Evolutionary conservation across 257 asterid genomes (phyloP), one percentile per base, ranked within the genome.

Genomic region (Haberlea rhodopensis): DNA sequence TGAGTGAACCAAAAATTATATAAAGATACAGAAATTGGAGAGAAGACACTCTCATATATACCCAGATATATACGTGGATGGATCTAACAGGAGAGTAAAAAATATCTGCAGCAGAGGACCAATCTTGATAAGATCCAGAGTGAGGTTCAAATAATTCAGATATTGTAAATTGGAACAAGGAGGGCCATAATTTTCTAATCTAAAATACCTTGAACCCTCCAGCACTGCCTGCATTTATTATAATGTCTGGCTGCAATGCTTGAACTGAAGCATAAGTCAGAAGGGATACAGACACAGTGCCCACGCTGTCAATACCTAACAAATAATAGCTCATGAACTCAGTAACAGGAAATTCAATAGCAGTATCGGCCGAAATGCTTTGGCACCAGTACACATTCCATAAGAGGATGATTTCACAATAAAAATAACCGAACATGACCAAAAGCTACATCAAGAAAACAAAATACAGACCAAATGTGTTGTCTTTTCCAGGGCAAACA

Each of bases 151-250:
- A 5, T 5, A 43, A 13, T 15, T 13, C 51, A 43, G 3, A 43
- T 10, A 37, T 13, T 43, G 51, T 13, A 40, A 43, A 15, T 43
- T 4, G 20, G 51, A 56, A 43, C 1, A 54, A 6, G 23, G 8
- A 19, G 55, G 29, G 24, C 51, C 58, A 55, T 9, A 26, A 16
- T 31, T 9, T 24, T 28, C 9, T 55, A 11, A 69, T 34, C n/a
- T 20, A 19, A 28, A 63, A 8, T 79, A 91, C 99, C 97, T 82
- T 91, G 77, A 90, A 94, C 54, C 92, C 99, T 74, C 99, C 99
- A 60, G 96, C 91, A 54, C 96, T 90, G 78, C 99, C 99, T 15
- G 99, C 99, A 86, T 94, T 94, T 73, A 94, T 86, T 81, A 94
- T 77, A 68, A 94, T 83, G 67, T 94, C 99, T 2, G 99, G 99